Base-by-base conservation (phyloP, 305 asterid species). In the Fraxinus dipetala region DNA sequence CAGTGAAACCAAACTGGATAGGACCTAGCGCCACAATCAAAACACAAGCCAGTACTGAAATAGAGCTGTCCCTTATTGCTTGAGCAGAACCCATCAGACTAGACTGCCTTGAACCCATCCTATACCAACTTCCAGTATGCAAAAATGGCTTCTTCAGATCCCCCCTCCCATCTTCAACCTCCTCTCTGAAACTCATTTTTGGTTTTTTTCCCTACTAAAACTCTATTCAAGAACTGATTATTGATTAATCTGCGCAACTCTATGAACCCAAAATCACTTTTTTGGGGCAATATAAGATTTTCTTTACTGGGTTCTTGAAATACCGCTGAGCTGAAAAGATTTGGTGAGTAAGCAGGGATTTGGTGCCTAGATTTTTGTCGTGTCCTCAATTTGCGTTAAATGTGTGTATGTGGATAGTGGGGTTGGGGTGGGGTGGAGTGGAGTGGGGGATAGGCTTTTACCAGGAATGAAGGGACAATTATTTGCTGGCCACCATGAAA, bases 41-140 rank as follows among this genome's bases (percentile, higher is more conserved):
- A 81, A 89, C 92, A 78, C 91, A 87, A 73, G 91, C 91, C 24
- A 89, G 79, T 36, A 89, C 91, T 43, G 92, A 89, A 32, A 89
- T 78, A 70, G 92, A 89, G 70, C 87, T 87, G 76, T 89, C 92
- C 74, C 89, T 78, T 6, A 89, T 86, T 48, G 72, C 85, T 80
- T 86, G 91, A 45, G 92, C 65, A 38, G 98, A 92, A 2, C 94
- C 88, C 95, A 90, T 89, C 92, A 88, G 75, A 79, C 98, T 93
- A 0, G 98, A 95, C 74, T 93, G 98, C 79, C 93, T 85, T 43
- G 98, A 95, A 2, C 98, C 90, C 98, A 95, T 93, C 30, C 96
- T 87, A 43, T 95, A 95, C 98, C 98, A 95, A 85, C 98, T 95
- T 82, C 98, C 98, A 5, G 98, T 95, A 34, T 95, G 98, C 77